Evolutionary conservation across 2,329 filamentous ascomycete species (phyloP).

Genomic region (Botrytis porri): DNA sequence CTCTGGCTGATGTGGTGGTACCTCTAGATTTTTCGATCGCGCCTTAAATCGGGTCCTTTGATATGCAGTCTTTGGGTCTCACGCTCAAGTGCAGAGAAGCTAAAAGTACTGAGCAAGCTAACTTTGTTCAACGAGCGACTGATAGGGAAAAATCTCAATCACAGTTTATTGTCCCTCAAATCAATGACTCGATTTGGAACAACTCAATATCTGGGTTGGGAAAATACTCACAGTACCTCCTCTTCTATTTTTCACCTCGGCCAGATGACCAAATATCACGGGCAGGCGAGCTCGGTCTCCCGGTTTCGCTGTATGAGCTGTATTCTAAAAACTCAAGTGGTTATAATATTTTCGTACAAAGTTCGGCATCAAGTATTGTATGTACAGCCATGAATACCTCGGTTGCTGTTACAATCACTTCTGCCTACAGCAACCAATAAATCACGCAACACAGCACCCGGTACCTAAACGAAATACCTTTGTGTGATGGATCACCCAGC

Average conservation of each 20-base stretch:
- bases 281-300: too few relatives aligned
- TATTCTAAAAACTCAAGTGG: background rate
- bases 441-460: background rate
- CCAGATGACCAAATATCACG: too few relatives aligned
- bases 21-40: slow-evolving; percentile 16
- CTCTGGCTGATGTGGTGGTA: slow-evolving; percentile 13
- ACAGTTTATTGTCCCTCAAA: background rate
- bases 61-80: slow-evolving; percentile 25
- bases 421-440: background rate
- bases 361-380: background rate
- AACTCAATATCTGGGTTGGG: too few relatives aligned
- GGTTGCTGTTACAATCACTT: background rate
- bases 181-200: background rate
- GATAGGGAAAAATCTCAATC: background rate
- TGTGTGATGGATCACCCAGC: background rate
- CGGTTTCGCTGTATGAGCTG: too few relatives aligned
- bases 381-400: background rate
- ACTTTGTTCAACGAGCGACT: background rate
- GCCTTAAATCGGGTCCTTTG: slow-evolving; percentile 19
- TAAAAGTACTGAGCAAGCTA: background rate
- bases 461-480: background rate
- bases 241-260: background rate
- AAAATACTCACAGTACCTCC: background rate
- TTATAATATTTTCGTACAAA: background rate
- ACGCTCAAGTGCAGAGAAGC: slow-evolving; percentile 18